Conservation (phyloP, 2,329 filamentous ascomycete genomes). For the Cyclaneusma minus region DNA sequence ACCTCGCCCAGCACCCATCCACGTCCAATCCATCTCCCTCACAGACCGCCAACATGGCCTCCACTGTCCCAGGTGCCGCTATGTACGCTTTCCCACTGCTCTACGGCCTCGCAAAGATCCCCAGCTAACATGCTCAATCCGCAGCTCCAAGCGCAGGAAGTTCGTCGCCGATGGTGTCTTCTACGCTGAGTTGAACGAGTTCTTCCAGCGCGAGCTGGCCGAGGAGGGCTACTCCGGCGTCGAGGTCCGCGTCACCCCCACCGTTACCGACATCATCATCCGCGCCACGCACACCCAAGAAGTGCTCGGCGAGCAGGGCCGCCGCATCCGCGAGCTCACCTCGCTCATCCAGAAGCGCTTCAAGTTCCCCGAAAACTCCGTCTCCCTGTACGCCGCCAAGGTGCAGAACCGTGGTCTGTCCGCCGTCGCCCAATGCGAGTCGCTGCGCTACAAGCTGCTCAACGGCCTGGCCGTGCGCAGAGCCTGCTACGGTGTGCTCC, state of each 20-base stretch:
- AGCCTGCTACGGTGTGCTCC: slow-evolving; percentile 98
- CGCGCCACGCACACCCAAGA: slow-evolving; percentile 99
- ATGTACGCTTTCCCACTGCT: slow-evolving; percentile 16
- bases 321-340: slow-evolving; percentile 99
- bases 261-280: slow-evolving; percentile 99
- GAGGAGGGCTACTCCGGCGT: slow-evolving; percentile 99
- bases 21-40: slow-evolving; percentile 14
- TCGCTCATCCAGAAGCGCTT: slow-evolving; percentile 99
- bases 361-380: slow-evolving; percentile 99
- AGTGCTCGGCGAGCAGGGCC: slow-evolving; percentile 98
- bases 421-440: slow-evolving; percentile 99
- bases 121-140: slow-evolving; percentile 7
- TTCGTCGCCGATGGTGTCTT: slow-evolving; percentile 98
- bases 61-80: slow-evolving; percentile 20
- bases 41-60: slow-evolving; percentile 20
- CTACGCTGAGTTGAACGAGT: slow-evolving; percentile 99
- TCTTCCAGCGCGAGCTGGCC: slow-evolving; percentile 99
- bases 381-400: slow-evolving; percentile 99
- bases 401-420: slow-evolving; percentile 99
- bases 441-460: slow-evolving; percentile 98
- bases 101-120: slow-evolving; percentile 2
- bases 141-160: slow-evolving; percentile 83
- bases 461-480: slow-evolving; percentile 97
- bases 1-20: slow-evolving; percentile 11
- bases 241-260: slow-evolving; percentile 98